phyloP scores from a whole-genome alignment of 306 rosid genomes.

The Oxytropis ochrocephala region DNA sequence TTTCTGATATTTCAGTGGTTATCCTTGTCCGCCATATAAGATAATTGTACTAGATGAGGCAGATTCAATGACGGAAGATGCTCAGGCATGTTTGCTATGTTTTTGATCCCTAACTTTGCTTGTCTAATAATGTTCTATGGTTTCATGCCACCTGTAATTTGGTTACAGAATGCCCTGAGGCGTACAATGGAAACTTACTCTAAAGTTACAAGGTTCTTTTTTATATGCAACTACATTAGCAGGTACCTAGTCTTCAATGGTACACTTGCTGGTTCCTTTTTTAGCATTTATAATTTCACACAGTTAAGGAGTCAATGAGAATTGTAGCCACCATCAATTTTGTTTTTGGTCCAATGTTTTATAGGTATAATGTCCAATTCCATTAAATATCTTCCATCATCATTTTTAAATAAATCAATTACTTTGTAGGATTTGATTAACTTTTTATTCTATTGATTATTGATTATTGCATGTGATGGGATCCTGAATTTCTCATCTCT shows the following conservation, averaged over 20 bases:
- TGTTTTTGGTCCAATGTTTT: background rate
- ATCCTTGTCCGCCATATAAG: constrained; percentile 90
- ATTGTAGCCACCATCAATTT: background rate
- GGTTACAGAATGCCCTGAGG: constrained; percentile 82
- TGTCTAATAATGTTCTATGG: background rate
- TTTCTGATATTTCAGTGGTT: constrained; percentile 41
- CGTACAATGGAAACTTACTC: constrained; percentile 95
- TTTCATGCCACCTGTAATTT: constrained; percentile 2
- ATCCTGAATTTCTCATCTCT: too few relatives aligned
- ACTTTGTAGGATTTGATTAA: background rate
- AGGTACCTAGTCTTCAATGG: constrained; percentile 37
- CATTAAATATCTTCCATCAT: background rate
- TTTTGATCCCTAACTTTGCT: background rate
- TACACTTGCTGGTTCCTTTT: background rate
- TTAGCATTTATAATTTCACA: background rate
- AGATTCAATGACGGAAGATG: constrained; percentile 98
- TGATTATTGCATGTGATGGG: too few relatives aligned
- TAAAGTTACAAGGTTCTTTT: constrained; percentile 86
- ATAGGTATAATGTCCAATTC: background rate
- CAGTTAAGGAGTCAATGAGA: background rate
- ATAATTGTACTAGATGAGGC: constrained; percentile 95
- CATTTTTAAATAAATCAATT: background rate
- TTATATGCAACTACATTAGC: constrained; percentile 95
- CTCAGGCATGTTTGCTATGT: constrained; percentile 55
- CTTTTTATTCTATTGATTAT: background rate